These are phyloP conservation scores for Prunella vulgaris DNA, from an alignment of 257 asterid species.

Conservation along the genomic window DNA sequence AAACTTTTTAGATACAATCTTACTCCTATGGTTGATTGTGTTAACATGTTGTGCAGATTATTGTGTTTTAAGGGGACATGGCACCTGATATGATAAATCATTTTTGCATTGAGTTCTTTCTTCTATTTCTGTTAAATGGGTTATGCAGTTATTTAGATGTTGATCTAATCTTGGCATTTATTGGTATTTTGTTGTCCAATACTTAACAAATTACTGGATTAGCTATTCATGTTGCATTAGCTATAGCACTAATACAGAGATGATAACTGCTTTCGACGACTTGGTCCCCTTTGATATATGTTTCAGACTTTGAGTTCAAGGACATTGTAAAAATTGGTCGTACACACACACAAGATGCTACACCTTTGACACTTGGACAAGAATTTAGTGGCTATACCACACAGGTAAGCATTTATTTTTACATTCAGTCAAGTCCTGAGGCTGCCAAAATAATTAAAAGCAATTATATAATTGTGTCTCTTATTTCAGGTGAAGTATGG, in stretches of 20 bases:
- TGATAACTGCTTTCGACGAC: conserved; percentile 1
- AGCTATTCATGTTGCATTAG: neutral
- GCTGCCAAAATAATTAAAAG: neutral
- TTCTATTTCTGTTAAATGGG: neutral
- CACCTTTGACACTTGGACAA: conserved; percentile 98
- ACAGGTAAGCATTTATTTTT: conserved; percentile 73
- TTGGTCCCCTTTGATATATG: conserved; percentile 6
- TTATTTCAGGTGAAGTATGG: conserved; percentile 81
- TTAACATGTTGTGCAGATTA: no score
- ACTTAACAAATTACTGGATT: neutral
- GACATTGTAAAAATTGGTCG: conserved; percentile 97
- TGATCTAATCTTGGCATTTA: neutral
- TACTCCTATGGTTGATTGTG: no score
- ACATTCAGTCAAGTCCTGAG: conserved; percentile 8
- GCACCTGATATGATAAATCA: no score
- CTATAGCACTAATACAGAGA: neutral
- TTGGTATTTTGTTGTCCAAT: neutral
- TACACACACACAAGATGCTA: conserved; percentile 99
- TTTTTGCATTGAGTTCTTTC: no score
- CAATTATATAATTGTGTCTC: conserved; percentile 3
- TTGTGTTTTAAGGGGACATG: no score
- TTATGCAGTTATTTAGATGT: neutral
- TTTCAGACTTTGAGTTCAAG: conserved; percentile 63
- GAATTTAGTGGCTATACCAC: conserved; percentile 96
- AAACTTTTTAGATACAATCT: no score